These are phyloP conservation scores for Neobulgaria alba DNA, from an alignment of 2,329 filamentous ascomycete genomes.

Conservation along the genomic window DNA sequence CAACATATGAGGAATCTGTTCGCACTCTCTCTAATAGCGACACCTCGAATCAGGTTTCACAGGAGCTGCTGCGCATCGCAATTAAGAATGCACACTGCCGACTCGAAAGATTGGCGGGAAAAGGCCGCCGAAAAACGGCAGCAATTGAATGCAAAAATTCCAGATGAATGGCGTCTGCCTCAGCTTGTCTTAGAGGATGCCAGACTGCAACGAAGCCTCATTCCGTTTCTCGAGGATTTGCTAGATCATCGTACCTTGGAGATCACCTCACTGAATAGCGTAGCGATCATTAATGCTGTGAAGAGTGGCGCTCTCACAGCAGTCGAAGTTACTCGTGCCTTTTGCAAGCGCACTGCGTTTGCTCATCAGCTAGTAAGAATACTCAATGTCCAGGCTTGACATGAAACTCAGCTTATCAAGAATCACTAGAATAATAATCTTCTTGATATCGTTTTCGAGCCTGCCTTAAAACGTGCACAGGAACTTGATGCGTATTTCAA, in stretches of 20 bases:
- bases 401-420: not conserved
- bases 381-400: not conserved
- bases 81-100: too few relatives aligned
- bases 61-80: too few relatives aligned
- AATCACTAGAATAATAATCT: not conserved
- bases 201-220: conserved; percentile 15
- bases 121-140: not conserved
- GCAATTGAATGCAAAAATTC: not conserved
- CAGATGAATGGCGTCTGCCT: conserved; percentile 3
- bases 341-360: conserved; percentile 42
- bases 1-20: too few relatives aligned
- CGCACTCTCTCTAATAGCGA: too few relatives aligned
- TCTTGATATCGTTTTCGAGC: not conserved
- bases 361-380: conserved; percentile 42
- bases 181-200: not conserved
- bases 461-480: not conserved
- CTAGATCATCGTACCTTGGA: conserved; percentile 22
- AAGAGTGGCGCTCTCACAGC: conserved; percentile 44
- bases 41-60: too few relatives aligned
- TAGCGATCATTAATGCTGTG: conserved; percentile 42
- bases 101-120: too few relatives aligned
- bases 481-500: not conserved
- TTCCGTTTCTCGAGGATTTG: conserved; percentile 28
- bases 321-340: conserved; percentile 40
- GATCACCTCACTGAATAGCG: conserved; percentile 48